phyloP scores from a whole-genome alignment of 371 early-diverging fungal genomes.

The Apophysomyces variabilis region DNA sequence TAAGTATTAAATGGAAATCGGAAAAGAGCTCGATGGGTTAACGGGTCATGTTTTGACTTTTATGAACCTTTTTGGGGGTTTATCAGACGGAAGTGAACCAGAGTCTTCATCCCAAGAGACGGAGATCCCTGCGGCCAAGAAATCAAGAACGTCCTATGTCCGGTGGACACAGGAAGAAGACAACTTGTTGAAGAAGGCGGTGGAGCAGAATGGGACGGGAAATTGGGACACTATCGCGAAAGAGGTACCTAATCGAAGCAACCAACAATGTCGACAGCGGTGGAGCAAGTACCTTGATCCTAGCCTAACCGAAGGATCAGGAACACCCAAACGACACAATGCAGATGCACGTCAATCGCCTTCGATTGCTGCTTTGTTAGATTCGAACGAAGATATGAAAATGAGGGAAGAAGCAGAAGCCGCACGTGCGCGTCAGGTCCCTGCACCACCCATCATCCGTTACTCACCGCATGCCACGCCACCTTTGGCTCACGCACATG shows the following conservation, averaged over 20 bases:
- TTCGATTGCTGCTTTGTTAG: constrained; percentile 49
- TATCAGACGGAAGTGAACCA: background rate
- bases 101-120: constrained; percentile 13
- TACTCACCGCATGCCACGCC: constrained; percentile 32
- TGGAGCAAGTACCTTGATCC: constrained; percentile 36
- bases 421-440: constrained; percentile 6
- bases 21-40: background rate
- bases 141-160: constrained; percentile 46
- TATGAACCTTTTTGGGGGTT: background rate
- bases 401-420: constrained; percentile 7
- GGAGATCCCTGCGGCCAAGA: constrained; percentile 16
- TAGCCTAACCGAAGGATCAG: constrained; percentile 8
- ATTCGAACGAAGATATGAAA: constrained; percentile 23
- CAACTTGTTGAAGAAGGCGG: constrained; percentile 30
- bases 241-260: constrained; percentile 38
- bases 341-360: constrained; percentile 50
- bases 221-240: constrained; percentile 46
- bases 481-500: constrained; percentile 21
- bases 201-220: constrained; percentile 37
- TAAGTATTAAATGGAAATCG: background rate
- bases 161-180: constrained; percentile 51
- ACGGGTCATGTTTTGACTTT: background rate
- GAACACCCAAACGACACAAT: constrained; percentile 8
- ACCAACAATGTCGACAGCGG: constrained; percentile 52
- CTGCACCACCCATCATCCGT: constrained; percentile 12